phyloP scores from a whole-genome alignment of 2,329 filamentous ascomycete species.

The Emericellopsis cladophorae region DNA sequence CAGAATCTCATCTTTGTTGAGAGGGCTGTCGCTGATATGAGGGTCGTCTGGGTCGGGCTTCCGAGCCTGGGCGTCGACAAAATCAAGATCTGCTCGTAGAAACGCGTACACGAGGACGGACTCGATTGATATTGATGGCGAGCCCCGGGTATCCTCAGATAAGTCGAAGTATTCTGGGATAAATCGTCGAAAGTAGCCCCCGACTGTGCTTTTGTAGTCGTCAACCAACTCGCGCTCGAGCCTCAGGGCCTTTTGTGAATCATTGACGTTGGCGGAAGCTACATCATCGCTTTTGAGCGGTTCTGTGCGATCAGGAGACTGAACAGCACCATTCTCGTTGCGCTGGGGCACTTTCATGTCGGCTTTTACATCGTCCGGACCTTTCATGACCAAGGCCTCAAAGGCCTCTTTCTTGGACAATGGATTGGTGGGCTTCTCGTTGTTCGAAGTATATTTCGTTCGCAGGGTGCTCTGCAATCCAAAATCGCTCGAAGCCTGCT shows the following conservation, averaged over 20 bases:
- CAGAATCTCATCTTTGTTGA: conserved; percentile 78
- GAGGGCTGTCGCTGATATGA: conserved; percentile 57
- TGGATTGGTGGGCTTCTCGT: conserved; percentile 8
- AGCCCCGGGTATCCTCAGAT: conserved; percentile 15
- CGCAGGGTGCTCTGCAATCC: conserved; percentile 65
- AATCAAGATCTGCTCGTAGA: conserved; percentile 85
- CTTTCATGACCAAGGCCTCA: conserved; percentile 32
- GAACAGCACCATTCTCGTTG: conserved; percentile 16
- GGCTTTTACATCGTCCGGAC: conserved; percentile 28
- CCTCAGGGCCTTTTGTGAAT: conserved; percentile 48
- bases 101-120: conserved; percentile 85
- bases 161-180: conserved; percentile 62
- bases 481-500: conserved; percentile 66
- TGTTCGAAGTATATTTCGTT: conserved; percentile 20
- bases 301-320: conserved; percentile 21
- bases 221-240: conserved; percentile 61
- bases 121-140: conserved; percentile 48
- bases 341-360: conserved; percentile 20
- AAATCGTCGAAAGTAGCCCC: conserved; percentile 90
- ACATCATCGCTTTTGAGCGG: conserved; percentile 25
- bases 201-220: conserved; percentile 73
- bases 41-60: conserved; percentile 66
- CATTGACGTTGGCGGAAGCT: conserved; percentile 36
- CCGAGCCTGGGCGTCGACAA: conserved; percentile 75
- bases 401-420: conserved; percentile 12